Conservation (phyloP, 345 rosid genomes). For the Xanthoceras sorbifolium region DNA sequence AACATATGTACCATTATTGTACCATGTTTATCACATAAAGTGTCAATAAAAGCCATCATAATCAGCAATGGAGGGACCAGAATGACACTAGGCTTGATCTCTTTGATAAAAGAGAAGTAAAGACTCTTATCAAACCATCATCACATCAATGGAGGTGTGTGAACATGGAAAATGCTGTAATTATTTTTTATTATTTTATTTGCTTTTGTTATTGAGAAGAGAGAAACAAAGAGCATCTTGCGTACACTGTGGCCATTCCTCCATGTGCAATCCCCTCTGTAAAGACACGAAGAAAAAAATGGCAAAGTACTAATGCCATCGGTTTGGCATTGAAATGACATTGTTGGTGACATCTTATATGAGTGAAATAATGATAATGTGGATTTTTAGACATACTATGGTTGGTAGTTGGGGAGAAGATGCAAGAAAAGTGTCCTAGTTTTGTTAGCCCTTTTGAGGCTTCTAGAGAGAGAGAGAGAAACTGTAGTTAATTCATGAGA, state of each 20-base stretch:
- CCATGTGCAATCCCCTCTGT: constrained; percentile 93
- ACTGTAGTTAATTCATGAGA: constrained; percentile 19
- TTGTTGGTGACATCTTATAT: constrained; percentile 49
- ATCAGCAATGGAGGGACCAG: constrained; percentile 21
- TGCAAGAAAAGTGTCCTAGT: constrained; percentile 41
- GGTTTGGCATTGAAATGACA: constrained; percentile 57
- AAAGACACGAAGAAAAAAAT: constrained; percentile 51
- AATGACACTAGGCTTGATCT: constrained; percentile 23
- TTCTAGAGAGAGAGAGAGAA: constrained; percentile 24
- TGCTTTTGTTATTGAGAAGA: constrained; percentile 28
- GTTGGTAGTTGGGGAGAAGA: constrained; percentile 84
- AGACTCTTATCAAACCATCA: constrained; percentile 21
- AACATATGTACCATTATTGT: constrained; percentile 8
- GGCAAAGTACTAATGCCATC: constrained; percentile 20
- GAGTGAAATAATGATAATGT: constrained; percentile 30
- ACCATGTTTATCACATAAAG: constrained; percentile 19
- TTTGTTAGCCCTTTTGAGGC: constrained; percentile 43
- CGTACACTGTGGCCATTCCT: constrained; percentile 61
- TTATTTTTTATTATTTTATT: too few species aligned
- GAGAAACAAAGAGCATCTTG: constrained; percentile 66
- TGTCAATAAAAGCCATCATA: constrained; percentile 13
- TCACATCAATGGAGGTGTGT: constrained; percentile 13
- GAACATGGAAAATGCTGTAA: constrained; percentile 31
- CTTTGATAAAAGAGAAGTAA: constrained; percentile 5
- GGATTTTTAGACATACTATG: constrained; percentile 45